phyloP scores from a whole-genome alignment of 176 grass and related monocot species.

The Coix lacrymajobi region DNA sequence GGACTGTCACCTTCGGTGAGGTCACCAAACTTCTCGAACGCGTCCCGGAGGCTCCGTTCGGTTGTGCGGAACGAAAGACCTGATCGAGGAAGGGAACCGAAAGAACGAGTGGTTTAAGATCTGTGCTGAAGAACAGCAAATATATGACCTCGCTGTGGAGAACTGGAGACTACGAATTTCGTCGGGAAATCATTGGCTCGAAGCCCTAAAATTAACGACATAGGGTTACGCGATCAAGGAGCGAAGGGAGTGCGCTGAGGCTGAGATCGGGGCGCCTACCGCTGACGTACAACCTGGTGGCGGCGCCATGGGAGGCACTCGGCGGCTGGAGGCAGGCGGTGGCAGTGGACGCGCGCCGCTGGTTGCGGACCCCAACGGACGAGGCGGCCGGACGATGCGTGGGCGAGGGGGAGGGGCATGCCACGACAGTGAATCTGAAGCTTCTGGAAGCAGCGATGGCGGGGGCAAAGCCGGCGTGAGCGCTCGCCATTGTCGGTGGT shows the following conservation, averaged over 20 bases:
- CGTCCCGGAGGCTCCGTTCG: slow-evolving; percentile 46
- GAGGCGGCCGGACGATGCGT: neutral
- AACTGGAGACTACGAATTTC: neutral
- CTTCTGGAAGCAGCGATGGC: slow-evolving; percentile 8
- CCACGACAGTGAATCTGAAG: neutral
- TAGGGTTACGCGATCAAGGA: neutral
- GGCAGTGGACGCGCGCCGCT: neutral
- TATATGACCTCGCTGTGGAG: too few relatives aligned
- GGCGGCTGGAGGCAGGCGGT: slow-evolving; percentile 20
- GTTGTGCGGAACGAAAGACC: slow-evolving; percentile 76
- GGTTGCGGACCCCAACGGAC: neutral
- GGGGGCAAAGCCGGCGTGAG: neutral
- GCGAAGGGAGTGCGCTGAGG: neutral
- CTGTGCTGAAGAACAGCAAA: slow-evolving; percentile 2
- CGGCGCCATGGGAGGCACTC: neutral
- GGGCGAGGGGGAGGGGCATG: neutral
- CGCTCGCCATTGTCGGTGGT: neutral
- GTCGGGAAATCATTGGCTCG: neutral
- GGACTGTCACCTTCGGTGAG: slow-evolving; percentile 52
- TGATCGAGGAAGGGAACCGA: neutral
- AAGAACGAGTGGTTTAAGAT: neutral
- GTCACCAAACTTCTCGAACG: slow-evolving; percentile 63
- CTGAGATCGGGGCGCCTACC: slow-evolving; percentile 29
- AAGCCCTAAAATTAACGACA: neutral
- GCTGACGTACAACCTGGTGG: slow-evolving; percentile 59